Evolutionary conservation across 805 yeast species (phyloP).

Genomic region (Candida glaebosa): DNA sequence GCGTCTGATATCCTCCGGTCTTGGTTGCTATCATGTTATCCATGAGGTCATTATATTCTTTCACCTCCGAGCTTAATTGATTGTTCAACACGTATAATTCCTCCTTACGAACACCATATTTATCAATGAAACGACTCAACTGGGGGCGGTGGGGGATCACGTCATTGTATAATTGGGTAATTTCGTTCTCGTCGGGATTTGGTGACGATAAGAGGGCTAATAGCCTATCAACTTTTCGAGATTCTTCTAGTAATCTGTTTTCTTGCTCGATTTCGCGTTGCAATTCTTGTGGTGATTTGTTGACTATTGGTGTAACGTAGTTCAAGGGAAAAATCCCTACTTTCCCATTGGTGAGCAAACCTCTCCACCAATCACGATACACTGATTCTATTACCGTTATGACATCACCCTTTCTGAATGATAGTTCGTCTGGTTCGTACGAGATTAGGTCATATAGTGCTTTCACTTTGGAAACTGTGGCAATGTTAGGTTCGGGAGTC

Average conservation of each 20-base stretch:
- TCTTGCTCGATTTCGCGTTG: constrained; percentile 50
- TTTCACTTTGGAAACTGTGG: constrained; percentile 61
- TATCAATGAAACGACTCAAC: constrained; percentile 71
- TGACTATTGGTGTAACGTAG: constrained; percentile 77
- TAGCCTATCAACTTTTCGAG: constrained; percentile 64
- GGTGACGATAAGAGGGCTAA: constrained; percentile 44
- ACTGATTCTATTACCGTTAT: constrained; percentile 84
- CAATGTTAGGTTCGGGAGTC: constrained; percentile 28
- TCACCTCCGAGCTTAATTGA: constrained; percentile 66
- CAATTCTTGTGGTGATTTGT: constrained; percentile 60
- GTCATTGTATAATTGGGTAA: constrained; percentile 70
- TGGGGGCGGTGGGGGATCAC: constrained; percentile 71
- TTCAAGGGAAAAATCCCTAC: constrained; percentile 90
- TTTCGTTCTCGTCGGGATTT: constrained; percentile 52
- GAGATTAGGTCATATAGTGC: constrained; percentile 82
- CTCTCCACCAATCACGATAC: constrained; percentile 95
- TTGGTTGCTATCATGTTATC: constrained; percentile 38
- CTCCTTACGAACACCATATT: constrained; percentile 71
- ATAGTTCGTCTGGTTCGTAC: constrained; percentile 80
- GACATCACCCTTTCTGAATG: constrained; percentile 83
- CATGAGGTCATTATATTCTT: constrained; percentile 64
- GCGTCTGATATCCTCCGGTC: constrained; percentile 11
- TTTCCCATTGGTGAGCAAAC: constrained; percentile 68
- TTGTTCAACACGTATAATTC: constrained; percentile 71
- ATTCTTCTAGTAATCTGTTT: constrained; percentile 45